phyloP scores from a whole-genome alignment of 73 alveolate species.

The Paramecium octaurelia region DNA sequence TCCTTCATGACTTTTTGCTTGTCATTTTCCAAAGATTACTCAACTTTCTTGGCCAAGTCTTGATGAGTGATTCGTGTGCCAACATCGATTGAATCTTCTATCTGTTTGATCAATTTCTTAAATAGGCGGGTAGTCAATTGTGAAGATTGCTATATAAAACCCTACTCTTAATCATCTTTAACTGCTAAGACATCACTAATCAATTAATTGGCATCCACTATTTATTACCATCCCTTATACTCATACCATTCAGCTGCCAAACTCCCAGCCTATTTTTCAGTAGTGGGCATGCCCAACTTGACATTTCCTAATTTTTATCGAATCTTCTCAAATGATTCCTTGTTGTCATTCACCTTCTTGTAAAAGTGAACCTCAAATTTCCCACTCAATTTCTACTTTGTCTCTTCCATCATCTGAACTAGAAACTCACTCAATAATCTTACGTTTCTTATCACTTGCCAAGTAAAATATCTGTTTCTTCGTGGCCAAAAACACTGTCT shows the following conservation, averaged over 20 bases:
- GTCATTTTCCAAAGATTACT: slow-evolving; percentile 35
- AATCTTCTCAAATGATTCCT: neutral
- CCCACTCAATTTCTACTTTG: neutral
- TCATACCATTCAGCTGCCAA: slow-evolving; percentile 38
- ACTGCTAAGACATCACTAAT: slow-evolving; percentile 19
- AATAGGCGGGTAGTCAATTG: slow-evolving; percentile 25
- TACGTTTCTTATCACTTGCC: slow-evolving; percentile 60
- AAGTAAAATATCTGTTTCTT: slow-evolving; percentile 29
- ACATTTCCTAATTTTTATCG: neutral
- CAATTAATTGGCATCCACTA: neutral
- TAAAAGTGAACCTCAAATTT: neutral
- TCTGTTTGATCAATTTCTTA: slow-evolving; percentile 34
- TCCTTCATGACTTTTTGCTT: slow-evolving; percentile 46
- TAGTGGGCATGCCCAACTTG: neutral
- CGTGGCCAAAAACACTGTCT: slow-evolving; percentile 49
- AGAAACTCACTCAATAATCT: neutral
- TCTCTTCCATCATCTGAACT: slow-evolving; percentile 45
- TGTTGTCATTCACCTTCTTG: neutral
- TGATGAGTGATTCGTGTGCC: slow-evolving; percentile 33
- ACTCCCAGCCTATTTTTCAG: neutral
- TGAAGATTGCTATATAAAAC: neutral
- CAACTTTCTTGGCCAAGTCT: slow-evolving; percentile 56
- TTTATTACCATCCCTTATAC: neutral
- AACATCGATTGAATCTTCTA: slow-evolving; percentile 48
- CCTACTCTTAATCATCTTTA: slow-evolving; percentile 51